phyloP scores from a whole-genome alignment of 83 land plant species.

The Thuja plicata region DNA sequence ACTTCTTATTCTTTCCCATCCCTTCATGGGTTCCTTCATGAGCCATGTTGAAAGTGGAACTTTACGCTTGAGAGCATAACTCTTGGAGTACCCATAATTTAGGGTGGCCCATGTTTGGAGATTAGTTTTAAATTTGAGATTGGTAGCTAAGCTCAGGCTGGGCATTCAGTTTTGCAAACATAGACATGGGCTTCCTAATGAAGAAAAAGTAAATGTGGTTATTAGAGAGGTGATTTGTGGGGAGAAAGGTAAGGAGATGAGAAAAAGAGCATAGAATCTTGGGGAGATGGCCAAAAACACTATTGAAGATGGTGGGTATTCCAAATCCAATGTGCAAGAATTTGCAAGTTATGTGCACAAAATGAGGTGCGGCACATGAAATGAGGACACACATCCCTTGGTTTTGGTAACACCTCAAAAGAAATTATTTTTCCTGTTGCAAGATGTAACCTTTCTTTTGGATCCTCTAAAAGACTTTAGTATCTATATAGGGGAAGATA shows the following conservation, averaged over 20 bases:
- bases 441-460: too few species aligned
- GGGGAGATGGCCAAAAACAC: neutral
- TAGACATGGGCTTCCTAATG: neutral
- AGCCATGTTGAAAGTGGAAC: conserved; percentile 12
- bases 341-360: neutral
- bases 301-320: neutral
- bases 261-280: neutral
- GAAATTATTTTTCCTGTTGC: too few species aligned
- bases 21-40: neutral
- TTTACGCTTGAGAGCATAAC: conserved; percentile 4
- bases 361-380: neutral
- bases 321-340: neutral
- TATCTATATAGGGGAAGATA: too few species aligned
- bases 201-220: neutral
- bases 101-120: conserved; percentile 13
- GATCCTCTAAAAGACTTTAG: too few species aligned
- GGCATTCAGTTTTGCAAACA: neutral
- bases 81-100: neutral
- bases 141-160: neutral
- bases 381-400: neutral
- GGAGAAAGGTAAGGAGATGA: neutral
- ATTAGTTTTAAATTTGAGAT: neutral
- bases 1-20: neutral
- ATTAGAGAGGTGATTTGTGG: neutral
- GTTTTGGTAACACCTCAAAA: neutral